These are phyloP conservation scores for Backusella psychrophila DNA, from an alignment of 192 early-diverging fungal genomes.

Conservation along the genomic window DNA sequence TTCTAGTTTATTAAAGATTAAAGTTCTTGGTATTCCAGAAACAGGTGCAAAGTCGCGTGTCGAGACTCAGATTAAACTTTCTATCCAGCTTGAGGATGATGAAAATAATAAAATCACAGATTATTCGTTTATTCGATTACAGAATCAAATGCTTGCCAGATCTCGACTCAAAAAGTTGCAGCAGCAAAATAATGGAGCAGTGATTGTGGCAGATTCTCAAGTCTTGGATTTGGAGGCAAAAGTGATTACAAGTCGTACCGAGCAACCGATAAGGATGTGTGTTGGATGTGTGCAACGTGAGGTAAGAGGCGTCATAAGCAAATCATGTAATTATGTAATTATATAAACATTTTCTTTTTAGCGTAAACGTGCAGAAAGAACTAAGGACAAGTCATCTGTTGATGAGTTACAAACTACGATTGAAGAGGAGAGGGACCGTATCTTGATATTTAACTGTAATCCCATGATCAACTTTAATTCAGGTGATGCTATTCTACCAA, in stretches of 20 bases:
- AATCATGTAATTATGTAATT: neutral
- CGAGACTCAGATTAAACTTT: slow-evolving; percentile 94
- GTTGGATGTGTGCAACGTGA: slow-evolving; percentile 83
- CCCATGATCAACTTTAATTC: slow-evolving; percentile 84
- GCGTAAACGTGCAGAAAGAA: slow-evolving; percentile 67
- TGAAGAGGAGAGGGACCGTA: slow-evolving; percentile 60
- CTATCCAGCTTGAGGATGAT: slow-evolving; percentile 74
- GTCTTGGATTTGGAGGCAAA: slow-evolving; percentile 76
- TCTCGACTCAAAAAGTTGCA: slow-evolving; percentile 58
- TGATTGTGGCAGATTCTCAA: slow-evolving; percentile 42
- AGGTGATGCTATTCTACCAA: slow-evolving; percentile 87
- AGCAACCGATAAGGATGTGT: slow-evolving; percentile 77
- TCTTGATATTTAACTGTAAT: slow-evolving; percentile 87
- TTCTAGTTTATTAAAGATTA: neutral
- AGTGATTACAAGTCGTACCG: slow-evolving; percentile 79
- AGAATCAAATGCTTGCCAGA: slow-evolving; percentile 79
- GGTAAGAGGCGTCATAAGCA: slow-evolving; percentile 26
- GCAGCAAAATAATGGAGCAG: slow-evolving; percentile 30
- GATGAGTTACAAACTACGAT: slow-evolving; percentile 15
- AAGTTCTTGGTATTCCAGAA: slow-evolving; percentile 42
- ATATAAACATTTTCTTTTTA: neutral
- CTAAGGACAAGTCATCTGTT: slow-evolving; percentile 50
- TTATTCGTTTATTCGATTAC: slow-evolving; percentile 85
- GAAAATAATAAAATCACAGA: slow-evolving; percentile 65
- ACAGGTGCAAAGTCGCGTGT: slow-evolving; percentile 82